Evolutionary conservation across 352 stramenopile species (phyloP).

Genomic region (Phytophthora pluvialis): DNA sequence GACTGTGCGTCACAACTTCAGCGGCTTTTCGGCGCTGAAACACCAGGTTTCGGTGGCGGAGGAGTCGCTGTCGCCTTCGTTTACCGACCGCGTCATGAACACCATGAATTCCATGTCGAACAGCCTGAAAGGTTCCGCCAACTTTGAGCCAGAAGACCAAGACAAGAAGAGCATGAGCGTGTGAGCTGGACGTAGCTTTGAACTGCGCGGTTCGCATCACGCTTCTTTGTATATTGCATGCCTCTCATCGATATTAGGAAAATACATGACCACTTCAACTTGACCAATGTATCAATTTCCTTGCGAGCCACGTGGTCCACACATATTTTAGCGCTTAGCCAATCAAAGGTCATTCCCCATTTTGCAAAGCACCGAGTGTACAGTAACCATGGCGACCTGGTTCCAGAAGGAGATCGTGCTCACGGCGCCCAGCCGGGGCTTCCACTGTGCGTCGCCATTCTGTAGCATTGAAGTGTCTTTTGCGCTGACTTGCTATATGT

Average conservation of each 20-base stretch:
- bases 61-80: constrained; percentile 18
- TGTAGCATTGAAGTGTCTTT: background rate
- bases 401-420: constrained; percentile 90
- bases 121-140: constrained; percentile 20
- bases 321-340: background rate
- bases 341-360: constrained; percentile 6
- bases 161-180: constrained; percentile 19
- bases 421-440: constrained; percentile 77
- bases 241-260: too few relatives aligned
- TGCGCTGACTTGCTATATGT: constrained; percentile 1
- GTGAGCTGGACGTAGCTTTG: background rate
- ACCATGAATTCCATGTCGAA: constrained; percentile 16
- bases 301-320: background rate
- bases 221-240: too few relatives aligned
- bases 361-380: background rate
- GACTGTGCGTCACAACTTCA: constrained; percentile 26
- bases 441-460: constrained; percentile 64
- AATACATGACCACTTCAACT: background rate
- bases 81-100: constrained; percentile 19
- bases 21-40: constrained; percentile 27
- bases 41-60: constrained; percentile 25
- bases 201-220: background rate
- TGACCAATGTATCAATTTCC: background rate
- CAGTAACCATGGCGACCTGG: constrained; percentile 62
- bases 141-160: background rate